Evolutionary conservation across 2,329 filamentous ascomycete genomes (phyloP).

Genomic region (Teratosphaeria zuluensis): DNA sequence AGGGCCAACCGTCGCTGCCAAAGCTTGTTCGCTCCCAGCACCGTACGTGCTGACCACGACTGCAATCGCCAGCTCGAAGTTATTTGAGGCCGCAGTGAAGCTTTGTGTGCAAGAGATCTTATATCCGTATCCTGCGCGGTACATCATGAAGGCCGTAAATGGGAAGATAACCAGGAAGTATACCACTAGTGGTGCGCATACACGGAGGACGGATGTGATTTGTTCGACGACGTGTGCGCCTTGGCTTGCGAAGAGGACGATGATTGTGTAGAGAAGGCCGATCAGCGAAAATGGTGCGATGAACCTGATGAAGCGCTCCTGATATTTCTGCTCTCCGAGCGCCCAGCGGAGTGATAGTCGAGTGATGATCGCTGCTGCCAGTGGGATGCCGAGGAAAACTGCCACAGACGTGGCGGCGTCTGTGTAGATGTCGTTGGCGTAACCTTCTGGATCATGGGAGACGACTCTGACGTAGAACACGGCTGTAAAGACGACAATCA

Average conservation of each 20-base stretch:
- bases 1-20: slow-evolving; percentile 75
- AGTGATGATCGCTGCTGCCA: slow-evolving; percentile 70
- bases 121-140: slow-evolving; percentile 65
- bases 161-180: slow-evolving; percentile 68
- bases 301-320: slow-evolving; percentile 58
- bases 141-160: slow-evolving; percentile 52
- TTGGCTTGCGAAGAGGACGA: slow-evolving; percentile 77
- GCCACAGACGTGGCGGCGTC: slow-evolving; percentile 68
- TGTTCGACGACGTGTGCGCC: slow-evolving; percentile 68
- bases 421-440: slow-evolving; percentile 26
- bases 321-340: slow-evolving; percentile 52
- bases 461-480: slow-evolving; percentile 56
- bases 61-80: slow-evolving; percentile 86
- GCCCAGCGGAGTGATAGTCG: slow-evolving; percentile 51
- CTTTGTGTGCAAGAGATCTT: slow-evolving; percentile 63
- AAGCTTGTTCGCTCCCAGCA: slow-evolving; percentile 64
- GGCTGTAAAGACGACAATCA: slow-evolving; percentile 15
- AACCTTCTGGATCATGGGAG: slow-evolving; percentile 32
- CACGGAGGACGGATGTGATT: slow-evolving; percentile 71
- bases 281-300: slow-evolving; percentile 67
- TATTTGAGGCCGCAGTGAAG: slow-evolving; percentile 85
- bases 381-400: slow-evolving; percentile 72
- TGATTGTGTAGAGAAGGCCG: slow-evolving; percentile 76
- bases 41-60: slow-evolving; percentile 78
- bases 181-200: slow-evolving; percentile 69